A percentile compares a stretch with the other conserved stretches of the same genome.
Conservation (phyloP, 2,329 filamentous ascomycete species). For the Penicillium freii region DNA sequence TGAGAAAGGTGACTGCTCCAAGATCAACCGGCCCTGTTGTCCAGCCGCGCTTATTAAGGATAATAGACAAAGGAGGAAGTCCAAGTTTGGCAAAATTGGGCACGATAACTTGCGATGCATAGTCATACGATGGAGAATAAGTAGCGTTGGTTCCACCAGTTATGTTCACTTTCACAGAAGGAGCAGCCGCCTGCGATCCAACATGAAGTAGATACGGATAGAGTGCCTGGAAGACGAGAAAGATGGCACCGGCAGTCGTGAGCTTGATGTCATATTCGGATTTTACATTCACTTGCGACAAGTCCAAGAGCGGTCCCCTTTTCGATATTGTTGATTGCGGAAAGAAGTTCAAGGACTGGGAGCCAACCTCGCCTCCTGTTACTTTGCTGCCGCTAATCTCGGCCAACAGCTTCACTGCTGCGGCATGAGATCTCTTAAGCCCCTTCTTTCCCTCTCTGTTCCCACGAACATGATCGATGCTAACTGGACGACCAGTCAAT, state of each 20-base stretch:
- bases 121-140: constrained; percentile 56
- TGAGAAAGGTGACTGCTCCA: constrained; percentile 51
- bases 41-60: constrained; percentile 55
- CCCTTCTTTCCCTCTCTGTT: constrained; percentile 52
- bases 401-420: constrained; percentile 54
- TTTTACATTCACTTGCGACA: constrained; percentile 17
- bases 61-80: constrained; percentile 46
- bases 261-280: constrained; percentile 44
- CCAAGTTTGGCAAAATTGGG: constrained; percentile 54
- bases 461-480: constrained; percentile 55
- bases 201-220: constrained; percentile 57
- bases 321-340: constrained; percentile 17
- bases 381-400: constrained; percentile 48
- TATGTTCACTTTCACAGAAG: constrained; percentile 44
- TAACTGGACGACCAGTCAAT: constrained; percentile 51
- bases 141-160: constrained; percentile 60
- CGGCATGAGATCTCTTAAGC: constrained; percentile 58
- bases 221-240: constrained; percentile 58
- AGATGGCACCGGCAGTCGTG: constrained; percentile 53
- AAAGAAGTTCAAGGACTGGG: constrained; percentile 35
- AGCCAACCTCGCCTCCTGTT: constrained; percentile 37
- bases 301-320: constrained; percentile 12
- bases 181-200: constrained; percentile 17
- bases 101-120: constrained; percentile 54
- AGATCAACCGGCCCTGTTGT: constrained; percentile 45